Percentiles rank a stretch among this genome's conserved stretches.
Evolutionary conservation across 1,284 basidiomycete species (phyloP).

Genomic region (Naganishia liquefaciens): DNA sequence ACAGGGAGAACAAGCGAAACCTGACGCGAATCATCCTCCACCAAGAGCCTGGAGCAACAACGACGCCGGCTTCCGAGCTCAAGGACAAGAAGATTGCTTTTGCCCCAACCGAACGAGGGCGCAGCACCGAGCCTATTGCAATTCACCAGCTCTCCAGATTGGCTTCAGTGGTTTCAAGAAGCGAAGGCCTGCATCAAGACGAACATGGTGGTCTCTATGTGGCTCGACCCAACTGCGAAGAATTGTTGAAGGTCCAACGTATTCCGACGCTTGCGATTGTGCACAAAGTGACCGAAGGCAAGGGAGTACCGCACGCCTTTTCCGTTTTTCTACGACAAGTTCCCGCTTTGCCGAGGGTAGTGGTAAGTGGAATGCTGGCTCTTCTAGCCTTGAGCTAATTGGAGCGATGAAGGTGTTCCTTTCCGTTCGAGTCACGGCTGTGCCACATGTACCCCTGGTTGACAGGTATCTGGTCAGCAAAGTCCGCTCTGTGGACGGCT

Average conservation of each 20-base stretch:
- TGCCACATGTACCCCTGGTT: constrained; percentile 56
- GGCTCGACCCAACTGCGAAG: constrained; percentile 33
- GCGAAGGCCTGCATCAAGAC: constrained; percentile 7
- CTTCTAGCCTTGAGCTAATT: no score
- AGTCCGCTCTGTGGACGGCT: constrained; percentile 61
- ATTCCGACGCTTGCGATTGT: constrained; percentile 63
- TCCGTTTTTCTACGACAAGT: constrained; percentile 61
- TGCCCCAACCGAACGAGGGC: neutral
- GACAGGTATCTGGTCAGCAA: constrained; percentile 62
- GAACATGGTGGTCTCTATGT: constrained; percentile 11
- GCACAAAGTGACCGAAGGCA: constrained; percentile 60
- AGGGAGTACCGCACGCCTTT: constrained; percentile 64
- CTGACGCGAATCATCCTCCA: constrained; percentile 59
- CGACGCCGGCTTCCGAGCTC: no score
- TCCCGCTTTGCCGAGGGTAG: constrained; percentile 63
- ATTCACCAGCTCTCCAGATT: neutral
- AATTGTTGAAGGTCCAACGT: constrained; percentile 54
- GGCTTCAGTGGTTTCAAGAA: neutral
- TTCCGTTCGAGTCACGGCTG: constrained; percentile 60
- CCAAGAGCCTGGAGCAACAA: neutral
- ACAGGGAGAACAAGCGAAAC: constrained; percentile 61
- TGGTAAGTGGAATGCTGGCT: constrained; percentile 53
- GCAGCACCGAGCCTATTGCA: neutral
- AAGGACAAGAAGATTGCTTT: constrained; percentile 11
- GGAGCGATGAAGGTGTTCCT: constrained; percentile 60